Evolutionary conservation across 495 filamentous ascomycete species (phyloP).

Genomic region (Cercophora sp.): DNA sequence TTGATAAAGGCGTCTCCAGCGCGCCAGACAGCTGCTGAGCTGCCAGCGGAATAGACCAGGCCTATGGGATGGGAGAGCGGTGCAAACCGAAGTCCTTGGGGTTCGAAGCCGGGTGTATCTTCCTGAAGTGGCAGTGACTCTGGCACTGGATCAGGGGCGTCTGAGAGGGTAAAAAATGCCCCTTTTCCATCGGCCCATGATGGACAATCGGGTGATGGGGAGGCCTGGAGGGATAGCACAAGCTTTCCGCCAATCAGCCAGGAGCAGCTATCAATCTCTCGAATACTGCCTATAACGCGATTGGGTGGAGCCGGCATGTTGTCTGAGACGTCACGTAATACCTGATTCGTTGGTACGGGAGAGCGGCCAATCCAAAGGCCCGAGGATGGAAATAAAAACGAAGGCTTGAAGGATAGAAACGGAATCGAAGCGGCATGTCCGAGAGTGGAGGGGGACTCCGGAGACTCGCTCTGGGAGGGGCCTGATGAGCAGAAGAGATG

Average conservation of each 20-base stretch:
- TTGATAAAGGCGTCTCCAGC: constrained; percentile 18
- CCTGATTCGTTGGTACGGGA: neutral
- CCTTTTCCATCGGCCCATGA: constrained; percentile 16
- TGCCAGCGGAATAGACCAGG: constrained; percentile 5
- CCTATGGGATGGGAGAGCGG: neutral
- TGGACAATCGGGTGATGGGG: neutral
- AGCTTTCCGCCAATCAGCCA: constrained; percentile 15
- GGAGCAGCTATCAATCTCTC: constrained; percentile 2
- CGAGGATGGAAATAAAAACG: neutral
- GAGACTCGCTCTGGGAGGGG: neutral
- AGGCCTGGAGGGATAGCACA: constrained; percentile 1
- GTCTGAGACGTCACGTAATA: neutral
- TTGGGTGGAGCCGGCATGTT: neutral
- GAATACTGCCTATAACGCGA: neutral
- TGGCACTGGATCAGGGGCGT: neutral
- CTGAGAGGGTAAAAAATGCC: constrained; percentile 12
- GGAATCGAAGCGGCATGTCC: neutral
- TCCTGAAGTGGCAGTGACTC: neutral
- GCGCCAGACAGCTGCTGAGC: constrained; percentile 13
- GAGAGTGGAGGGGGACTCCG: neutral
- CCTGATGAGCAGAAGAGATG: neutral
- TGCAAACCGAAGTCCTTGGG: neutral
- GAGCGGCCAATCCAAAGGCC: neutral
- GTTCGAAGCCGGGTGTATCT: neutral
- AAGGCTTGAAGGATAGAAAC: too few species aligned